Evolutionary conservation across 2,329 filamentous ascomycete genomes (phyloP).

Genomic region (Fusarium algeriense): DNA sequence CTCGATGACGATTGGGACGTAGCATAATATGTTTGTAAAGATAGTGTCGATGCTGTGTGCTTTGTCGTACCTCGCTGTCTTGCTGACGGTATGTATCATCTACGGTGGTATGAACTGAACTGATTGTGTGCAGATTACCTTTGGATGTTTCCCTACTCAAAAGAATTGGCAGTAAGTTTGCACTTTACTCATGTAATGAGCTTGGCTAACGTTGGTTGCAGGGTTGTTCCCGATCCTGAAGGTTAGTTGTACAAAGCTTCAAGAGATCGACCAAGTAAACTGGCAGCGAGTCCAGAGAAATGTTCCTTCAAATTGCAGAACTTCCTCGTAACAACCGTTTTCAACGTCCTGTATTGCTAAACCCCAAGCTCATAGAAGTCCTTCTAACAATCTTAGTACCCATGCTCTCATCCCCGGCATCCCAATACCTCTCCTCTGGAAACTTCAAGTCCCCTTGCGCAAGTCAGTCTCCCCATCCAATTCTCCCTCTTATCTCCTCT

Average conservation of each 20-base stretch:
- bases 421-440: conserved; percentile 39
- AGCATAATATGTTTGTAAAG: conserved; percentile 43
- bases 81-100: conserved; percentile 32
- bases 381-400: conserved; percentile 21
- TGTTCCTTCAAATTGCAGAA: conserved; percentile 38
- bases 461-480: conserved; percentile 13
- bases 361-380: neutral
- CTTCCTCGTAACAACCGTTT: conserved; percentile 35
- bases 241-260: neutral
- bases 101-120: neutral
- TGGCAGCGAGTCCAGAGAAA: conserved; percentile 3
- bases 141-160: conserved; percentile 38
- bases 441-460: conserved; percentile 36
- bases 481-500: accelerated
- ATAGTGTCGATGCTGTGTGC: conserved; percentile 5
- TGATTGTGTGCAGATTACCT: conserved; percentile 26
- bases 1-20: conserved; percentile 47
- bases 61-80: conserved; percentile 31
- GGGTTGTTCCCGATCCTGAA: conserved; percentile 37
- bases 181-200: accelerated
- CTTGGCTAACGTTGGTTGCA: accelerated
- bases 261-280: accelerated
- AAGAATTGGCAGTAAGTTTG: conserved; percentile 42
- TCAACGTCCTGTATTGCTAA: conserved; percentile 41
- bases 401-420: conserved; percentile 37